Evolutionary conservation across 805 yeast genomes (phyloP), one percentile per base, ranked within the genome.

Genomic region (Metschnikowia santaceciliae): DNA sequence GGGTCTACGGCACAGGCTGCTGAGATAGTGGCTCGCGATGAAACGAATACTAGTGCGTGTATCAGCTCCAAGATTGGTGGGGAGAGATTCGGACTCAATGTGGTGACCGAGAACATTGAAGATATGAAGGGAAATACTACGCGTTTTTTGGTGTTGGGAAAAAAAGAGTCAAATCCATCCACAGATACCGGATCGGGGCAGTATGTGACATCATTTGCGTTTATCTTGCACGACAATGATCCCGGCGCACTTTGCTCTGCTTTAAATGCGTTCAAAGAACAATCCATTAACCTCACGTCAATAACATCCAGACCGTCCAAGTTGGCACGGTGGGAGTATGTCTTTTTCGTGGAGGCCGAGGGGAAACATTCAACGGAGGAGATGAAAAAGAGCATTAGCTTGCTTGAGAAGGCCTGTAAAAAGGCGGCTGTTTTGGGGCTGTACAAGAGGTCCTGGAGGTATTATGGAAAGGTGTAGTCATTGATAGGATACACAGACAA

Each of bases 1-100:
- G 74, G 78, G 1, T 89, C 97, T 0, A 92, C 98, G 0, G 86
- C 96, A 0, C 80, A 79, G 57, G 98, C 97, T 0, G 97, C 94
- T 0, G 82, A 82, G 54, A 65, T 78, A 42, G 86, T 88, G 2
- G 56, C 70, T 4, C 51, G 68, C 43, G 62, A 60, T 56, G 38
- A 60, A 14, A 57, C 70, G 20, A 55, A 75, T 57, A 51, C 75
- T 4, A 67, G 78, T 3, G 86, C 91, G 15, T 57, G 61, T 42
- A 56, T 59, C 39, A 49, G 58, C 35, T 54, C 58, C 33, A 36
- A 47, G 32, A 55, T 56, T 52, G 52, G 60, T 44, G 60, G 61
- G 4, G 44, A 48, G 36, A 39, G 53, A 17, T 54, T 54, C 30
- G 44, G 45, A 2, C 46, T 59, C 26, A 55, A 59, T 2, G 46